Conservation (phyloP, 441 rosid species). For the Isatis lusitanica region DNA sequence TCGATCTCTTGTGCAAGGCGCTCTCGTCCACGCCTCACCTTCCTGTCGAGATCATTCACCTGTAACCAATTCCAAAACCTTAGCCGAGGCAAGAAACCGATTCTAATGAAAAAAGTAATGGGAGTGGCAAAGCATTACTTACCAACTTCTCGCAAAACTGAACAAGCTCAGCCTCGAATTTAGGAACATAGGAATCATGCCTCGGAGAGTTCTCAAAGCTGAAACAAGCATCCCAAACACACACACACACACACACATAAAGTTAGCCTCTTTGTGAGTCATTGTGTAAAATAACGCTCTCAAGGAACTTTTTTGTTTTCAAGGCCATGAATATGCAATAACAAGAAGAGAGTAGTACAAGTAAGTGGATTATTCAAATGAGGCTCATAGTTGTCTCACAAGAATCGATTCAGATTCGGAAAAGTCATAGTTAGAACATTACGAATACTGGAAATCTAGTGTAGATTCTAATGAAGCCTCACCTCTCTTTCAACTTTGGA, state of each 20-base stretch:
- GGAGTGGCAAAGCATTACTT: slow-evolving; percentile 29
- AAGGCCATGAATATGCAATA: not conserved
- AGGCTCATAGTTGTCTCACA: not conserved
- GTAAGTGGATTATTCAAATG: not conserved
- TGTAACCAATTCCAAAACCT: slow-evolving; percentile 26
- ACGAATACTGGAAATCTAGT: not conserved
- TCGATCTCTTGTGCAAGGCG: slow-evolving; percentile 89
- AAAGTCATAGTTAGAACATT: not conserved
- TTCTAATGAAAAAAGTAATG: not conserved
- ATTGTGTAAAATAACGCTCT: no score
- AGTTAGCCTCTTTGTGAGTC: not conserved
- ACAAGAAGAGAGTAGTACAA: not conserved
- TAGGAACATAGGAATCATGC: slow-evolving; percentile 67
- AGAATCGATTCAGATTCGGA: not conserved
- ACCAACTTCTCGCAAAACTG: slow-evolving; percentile 96
- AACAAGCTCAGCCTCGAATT: slow-evolving; percentile 92
- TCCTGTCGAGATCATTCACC: slow-evolving; percentile 96
- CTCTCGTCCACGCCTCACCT: slow-evolving; percentile 94
- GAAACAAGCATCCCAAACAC: slow-evolving; percentile 29
- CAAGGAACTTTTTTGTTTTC: no score
- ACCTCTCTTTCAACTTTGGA: slow-evolving; percentile 94
- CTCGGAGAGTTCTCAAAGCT: slow-evolving; percentile 93
- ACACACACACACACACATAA: not conserved
- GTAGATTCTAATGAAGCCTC: not conserved
- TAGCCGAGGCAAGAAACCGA: not conserved